Conservation (phyloP, 495 filamentous ascomycete genomes). For the Daldinia bambusicola region DNA sequence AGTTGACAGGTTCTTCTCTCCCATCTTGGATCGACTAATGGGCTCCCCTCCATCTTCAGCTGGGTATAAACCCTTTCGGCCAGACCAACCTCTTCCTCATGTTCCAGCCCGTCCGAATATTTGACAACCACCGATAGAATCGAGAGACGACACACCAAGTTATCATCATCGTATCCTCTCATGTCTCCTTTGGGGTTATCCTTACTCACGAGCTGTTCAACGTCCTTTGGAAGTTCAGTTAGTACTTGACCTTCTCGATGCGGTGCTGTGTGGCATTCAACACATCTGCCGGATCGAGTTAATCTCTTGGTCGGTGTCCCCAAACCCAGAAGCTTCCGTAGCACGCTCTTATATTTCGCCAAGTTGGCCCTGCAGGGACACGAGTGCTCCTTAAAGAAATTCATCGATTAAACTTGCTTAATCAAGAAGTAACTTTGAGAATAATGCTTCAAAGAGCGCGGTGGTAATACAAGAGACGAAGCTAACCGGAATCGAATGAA, state of each 20-base stretch:
- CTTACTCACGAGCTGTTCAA: neutral
- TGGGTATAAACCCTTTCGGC: slow-evolving; percentile 27
- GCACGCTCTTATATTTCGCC: neutral
- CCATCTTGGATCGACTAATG: slow-evolving; percentile 7
- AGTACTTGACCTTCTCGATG: slow-evolving; percentile 20
- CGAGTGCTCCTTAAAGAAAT: neutral
- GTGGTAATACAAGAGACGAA: neutral
- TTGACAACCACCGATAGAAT: slow-evolving; percentile 19
- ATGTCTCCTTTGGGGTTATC: neutral
- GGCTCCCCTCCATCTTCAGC: slow-evolving; percentile 29
- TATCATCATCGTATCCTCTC: slow-evolving; percentile 28
- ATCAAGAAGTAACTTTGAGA: neutral
- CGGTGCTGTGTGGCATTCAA: neutral
- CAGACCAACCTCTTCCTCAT: slow-evolving; percentile 23
- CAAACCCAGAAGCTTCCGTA: neutral
- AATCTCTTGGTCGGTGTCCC: neutral
- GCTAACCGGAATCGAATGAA: neutral
- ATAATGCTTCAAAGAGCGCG: neutral
- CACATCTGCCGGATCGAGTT: slow-evolving; percentile 32
- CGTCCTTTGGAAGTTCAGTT: neutral
- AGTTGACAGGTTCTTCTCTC: neutral
- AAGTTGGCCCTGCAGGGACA: slow-evolving; percentile 5
- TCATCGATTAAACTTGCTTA: neutral
- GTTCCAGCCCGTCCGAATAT: neutral
- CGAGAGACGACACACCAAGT: slow-evolving; percentile 14